Evolutionary conservation across 805 yeast species (phyloP).

Genomic region (Schwanniomyces pseudopolymorphus): DNA sequence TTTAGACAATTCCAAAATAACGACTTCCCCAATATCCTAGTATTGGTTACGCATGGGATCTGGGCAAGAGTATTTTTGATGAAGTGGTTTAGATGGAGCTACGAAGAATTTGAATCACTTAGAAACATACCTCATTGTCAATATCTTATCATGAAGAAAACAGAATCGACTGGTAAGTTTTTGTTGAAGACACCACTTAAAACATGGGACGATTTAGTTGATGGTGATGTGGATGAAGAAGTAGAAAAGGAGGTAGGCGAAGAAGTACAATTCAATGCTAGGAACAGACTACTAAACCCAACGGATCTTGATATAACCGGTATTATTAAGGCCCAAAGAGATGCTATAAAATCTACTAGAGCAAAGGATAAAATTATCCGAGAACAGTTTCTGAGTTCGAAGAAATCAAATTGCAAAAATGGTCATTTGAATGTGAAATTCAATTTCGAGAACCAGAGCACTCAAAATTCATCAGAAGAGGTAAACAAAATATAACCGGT

Average conservation of each 20-base stretch:
- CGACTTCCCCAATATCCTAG: slow-evolving; percentile 76
- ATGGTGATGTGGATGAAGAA: slow-evolving; percentile 38
- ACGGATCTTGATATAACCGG: slow-evolving; percentile 39
- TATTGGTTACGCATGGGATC: slow-evolving; percentile 89
- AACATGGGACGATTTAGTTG: slow-evolving; percentile 69
- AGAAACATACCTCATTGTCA: slow-evolving; percentile 85
- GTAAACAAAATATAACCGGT: background rate
- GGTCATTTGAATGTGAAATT: slow-evolving; percentile 13
- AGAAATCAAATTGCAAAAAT: background rate
- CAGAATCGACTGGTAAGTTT: slow-evolving; percentile 50
- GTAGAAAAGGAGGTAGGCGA: slow-evolving; percentile 34
- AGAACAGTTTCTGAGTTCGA: slow-evolving; percentile 28
- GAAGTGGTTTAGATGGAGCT: slow-evolving; percentile 95
- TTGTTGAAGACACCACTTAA: slow-evolving; percentile 57
- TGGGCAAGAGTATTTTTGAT: slow-evolving; percentile 91
- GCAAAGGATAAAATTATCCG: slow-evolving; percentile 43
- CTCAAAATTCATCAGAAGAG: slow-evolving; percentile 20
- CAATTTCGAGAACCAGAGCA: slow-evolving; percentile 27
- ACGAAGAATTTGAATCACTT: slow-evolving; percentile 81
- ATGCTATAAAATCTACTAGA: slow-evolving; percentile 36
- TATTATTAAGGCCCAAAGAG: slow-evolving; percentile 37
- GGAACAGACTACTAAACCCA: slow-evolving; percentile 28
- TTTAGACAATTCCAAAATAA: slow-evolving; percentile 74
- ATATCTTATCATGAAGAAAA: slow-evolving; percentile 73
- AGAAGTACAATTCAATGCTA: slow-evolving; percentile 38